These are phyloP conservation scores for Diphasiastrum complanatum DNA, from an alignment of 83 land plant genomes.

Conservation along the genomic window DNA sequence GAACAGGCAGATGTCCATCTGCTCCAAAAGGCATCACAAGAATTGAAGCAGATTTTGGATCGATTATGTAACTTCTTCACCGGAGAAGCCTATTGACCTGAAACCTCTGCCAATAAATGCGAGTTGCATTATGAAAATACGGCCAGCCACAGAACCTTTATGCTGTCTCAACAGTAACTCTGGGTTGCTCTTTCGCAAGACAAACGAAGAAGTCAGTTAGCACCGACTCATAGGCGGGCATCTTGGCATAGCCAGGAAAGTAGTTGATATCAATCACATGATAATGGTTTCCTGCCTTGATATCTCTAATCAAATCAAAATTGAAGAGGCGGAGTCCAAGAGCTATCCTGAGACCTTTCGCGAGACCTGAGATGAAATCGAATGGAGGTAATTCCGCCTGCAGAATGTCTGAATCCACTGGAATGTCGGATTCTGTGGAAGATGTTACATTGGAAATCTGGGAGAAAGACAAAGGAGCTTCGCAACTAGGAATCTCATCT, in stretches of 20 bases:
- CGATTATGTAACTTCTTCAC: too few relatives aligned
- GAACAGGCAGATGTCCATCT: too few relatives aligned
- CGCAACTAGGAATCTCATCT: conserved; percentile 41
- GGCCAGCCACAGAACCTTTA: too few relatives aligned
- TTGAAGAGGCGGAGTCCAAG: conserved; percentile 65
- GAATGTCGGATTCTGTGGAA: conserved; percentile 16
- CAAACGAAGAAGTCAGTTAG: conserved; percentile 69
- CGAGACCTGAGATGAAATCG: conserved; percentile 46
- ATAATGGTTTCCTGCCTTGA: conserved; percentile 49
- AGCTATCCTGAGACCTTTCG: conserved; percentile 49
- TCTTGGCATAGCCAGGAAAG: conserved; percentile 96
- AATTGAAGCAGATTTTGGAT: too few relatives aligned
- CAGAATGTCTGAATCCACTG: conserved; percentile 30
- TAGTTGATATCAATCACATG: conserved; percentile 88
- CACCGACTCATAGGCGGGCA: conserved; percentile 74
- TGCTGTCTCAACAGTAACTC: too few relatives aligned
- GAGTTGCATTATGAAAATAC: too few relatives aligned
- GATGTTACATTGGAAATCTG: conserved; percentile 68
- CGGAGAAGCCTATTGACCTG: too few relatives aligned
- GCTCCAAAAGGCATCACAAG: too few relatives aligned
- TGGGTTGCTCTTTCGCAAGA: conserved; percentile 22
- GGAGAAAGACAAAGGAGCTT: conserved; percentile 55
- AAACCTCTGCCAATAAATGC: too few relatives aligned
- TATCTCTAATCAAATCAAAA: conserved; percentile 83
- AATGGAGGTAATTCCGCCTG: conserved; percentile 57